Evolutionary conservation across 2,329 filamentous ascomycete genomes (phyloP).

Genomic region (Ceratocystis alfenasii): DNA sequence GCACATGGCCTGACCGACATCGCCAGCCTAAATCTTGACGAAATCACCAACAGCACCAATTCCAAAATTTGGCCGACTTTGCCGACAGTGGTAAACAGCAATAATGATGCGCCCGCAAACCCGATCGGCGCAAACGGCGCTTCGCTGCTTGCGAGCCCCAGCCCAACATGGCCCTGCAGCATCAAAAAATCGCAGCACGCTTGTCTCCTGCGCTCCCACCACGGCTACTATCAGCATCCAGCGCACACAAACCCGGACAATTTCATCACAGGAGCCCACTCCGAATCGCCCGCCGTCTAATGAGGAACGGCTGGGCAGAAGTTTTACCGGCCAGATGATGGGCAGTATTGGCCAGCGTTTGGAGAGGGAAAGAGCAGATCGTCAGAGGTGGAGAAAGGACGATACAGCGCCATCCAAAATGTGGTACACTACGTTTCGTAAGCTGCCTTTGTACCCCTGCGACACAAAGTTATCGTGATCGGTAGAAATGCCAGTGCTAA

Average conservation of each 20-base stretch:
- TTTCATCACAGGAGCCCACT: slow-evolving; percentile 9
- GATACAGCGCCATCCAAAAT: slow-evolving; percentile 34
- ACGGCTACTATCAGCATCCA: not conserved
- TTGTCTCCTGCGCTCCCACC: not conserved
- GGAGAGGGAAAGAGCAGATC: slow-evolving; percentile 42
- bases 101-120: not conserved
- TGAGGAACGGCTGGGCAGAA: slow-evolving; percentile 32
- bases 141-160: not conserved
- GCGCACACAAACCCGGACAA: not conserved
- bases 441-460: slow-evolving; percentile 22
- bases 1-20: not conserved
- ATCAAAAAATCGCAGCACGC: not conserved
- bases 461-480: not conserved
- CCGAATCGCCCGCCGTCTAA: slow-evolving; percentile 26
- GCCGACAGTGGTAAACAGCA: not conserved
- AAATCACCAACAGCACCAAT: not conserved
- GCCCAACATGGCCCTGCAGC: not conserved
- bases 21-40: not conserved
- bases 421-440: slow-evolving; percentile 45
- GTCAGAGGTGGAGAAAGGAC: slow-evolving; percentile 37
- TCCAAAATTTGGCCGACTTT: not conserved
- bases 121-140: not conserved
- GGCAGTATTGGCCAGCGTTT: slow-evolving; percentile 46
- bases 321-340: slow-evolving; percentile 49
- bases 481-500: not conserved